phyloP scores from a whole-genome alignment of 2,329 filamentous ascomycete species.

The Epichloe sylvatica region DNA sequence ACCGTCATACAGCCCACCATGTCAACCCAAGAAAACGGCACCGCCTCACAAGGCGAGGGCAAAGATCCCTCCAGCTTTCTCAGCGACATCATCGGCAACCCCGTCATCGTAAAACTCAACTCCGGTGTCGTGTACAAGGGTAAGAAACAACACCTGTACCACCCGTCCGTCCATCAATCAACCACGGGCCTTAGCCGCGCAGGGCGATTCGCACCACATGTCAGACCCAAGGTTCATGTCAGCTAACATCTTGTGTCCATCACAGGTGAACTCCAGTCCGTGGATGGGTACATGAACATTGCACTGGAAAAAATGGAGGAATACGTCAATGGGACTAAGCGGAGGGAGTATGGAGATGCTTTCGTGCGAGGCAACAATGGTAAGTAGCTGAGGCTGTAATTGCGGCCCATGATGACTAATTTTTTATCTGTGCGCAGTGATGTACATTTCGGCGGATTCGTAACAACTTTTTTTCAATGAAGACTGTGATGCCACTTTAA shows the following conservation, averaged over 20 bases:
- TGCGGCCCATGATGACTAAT: not conserved
- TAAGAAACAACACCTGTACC: slow-evolving; percentile 21
- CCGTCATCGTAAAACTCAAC: slow-evolving; percentile 94
- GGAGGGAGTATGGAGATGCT: slow-evolving; percentile 79
- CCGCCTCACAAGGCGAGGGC: slow-evolving; percentile 49
- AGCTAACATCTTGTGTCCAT: not conserved
- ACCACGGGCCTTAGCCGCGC: no score
- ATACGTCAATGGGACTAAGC: slow-evolving; percentile 71
- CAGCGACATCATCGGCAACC: slow-evolving; percentile 83
- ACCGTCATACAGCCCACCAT: not conserved
- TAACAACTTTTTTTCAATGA: slow-evolving; percentile 11
- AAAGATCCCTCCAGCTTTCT: slow-evolving; percentile 91
- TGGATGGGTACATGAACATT: slow-evolving; percentile 99
- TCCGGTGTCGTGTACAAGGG: slow-evolving; percentile 98
- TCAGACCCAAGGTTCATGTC: not conserved
- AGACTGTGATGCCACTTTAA: slow-evolving; percentile 9
- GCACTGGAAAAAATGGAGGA: slow-evolving; percentile 92
- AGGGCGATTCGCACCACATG: not conserved
- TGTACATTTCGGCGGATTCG: slow-evolving; percentile 56
- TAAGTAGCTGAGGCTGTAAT: slow-evolving; percentile 23
- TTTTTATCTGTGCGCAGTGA: slow-evolving; percentile 30
- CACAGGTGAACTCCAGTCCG: slow-evolving; percentile 85
- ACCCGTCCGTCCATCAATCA: not conserved
- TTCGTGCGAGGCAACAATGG: slow-evolving; percentile 96
- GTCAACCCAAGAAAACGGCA: slow-evolving; percentile 50